Base-by-base conservation (phyloP, 108 stramenopile species). In the Nitzschia sp. region DNA sequence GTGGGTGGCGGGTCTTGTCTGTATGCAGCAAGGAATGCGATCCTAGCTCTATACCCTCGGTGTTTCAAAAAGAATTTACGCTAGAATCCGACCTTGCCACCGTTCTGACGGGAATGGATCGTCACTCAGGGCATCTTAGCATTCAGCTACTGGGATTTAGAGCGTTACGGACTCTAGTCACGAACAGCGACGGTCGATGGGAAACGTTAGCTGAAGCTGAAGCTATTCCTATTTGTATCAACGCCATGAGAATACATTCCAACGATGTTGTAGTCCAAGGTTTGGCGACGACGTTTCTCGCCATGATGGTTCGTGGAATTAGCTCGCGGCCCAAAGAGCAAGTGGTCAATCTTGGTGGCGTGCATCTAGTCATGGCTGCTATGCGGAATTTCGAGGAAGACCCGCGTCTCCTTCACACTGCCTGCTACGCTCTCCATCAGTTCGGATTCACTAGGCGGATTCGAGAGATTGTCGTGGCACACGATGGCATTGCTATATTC, bases 71-170 rank as follows among this genome's bases (percentile, higher is more conserved):
- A 38, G 13, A 18, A 18, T 8, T 35, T 1, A 56, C 36, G 19
- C 17, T 57, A 21, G 54, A 57, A 38, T 28, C n/a, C 1, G 67
- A 68, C 32, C 8, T 45, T 25, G 2, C 19, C 24, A 27, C 49
- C 8, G 49, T 68, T 5, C 21, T 51, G 17, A 68, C 29, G 3
- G 67, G 25, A 18, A 68, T 68, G 67, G 27, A 42, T 18, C n/a
- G 55, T 23, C 55, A 56, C 27, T 13, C 55, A 6, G 19, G 45
- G 2, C 29, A 26, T 34, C 31, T 51, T 19, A 24, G 27, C 11
- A 38, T 68, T 15, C 67, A 68, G 38, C 28, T 56, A 19, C 33
- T 68, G 55, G 67, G 67, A 35, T 68, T 55, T 57, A 32, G 67
- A 17, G 67, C 67, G 2, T n/a, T 68, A 9, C 34, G 55, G 28